These are phyloP conservation scores for Anthoceros angustus DNA, from an alignment of 225 moss, liverwort and hornwort genomes.

Conservation along the genomic window DNA sequence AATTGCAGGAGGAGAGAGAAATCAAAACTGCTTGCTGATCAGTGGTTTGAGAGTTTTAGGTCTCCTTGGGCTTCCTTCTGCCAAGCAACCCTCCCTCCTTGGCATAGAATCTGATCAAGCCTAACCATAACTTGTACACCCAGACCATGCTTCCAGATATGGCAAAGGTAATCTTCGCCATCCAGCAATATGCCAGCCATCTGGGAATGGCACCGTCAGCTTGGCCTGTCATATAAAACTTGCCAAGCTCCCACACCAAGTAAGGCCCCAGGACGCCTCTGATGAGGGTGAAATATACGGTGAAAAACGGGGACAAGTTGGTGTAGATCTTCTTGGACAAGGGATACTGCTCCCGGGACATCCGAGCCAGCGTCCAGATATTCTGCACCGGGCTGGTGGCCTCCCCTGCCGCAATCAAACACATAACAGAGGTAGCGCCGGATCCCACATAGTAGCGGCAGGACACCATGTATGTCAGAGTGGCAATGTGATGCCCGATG, in stretches of 20 bases:
- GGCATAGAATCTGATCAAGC: conserved; percentile 68
- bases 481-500: conserved; percentile 88
- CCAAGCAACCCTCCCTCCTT: conserved; percentile 11
- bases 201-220: conserved; percentile 81
- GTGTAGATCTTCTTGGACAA: conserved; percentile 55
- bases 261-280: conserved; percentile 83
- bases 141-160: conserved; percentile 83
- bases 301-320: conserved; percentile 74
- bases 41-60: neutral
- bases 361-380: conserved; percentile 72
- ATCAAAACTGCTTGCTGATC: neutral
- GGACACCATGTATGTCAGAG: conserved; percentile 89
- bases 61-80: neutral
- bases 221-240: conserved; percentile 53
- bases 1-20: neutral
- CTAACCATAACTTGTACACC: conserved; percentile 95
- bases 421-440: conserved; percentile 85
- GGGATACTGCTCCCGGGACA: conserved; percentile 57
- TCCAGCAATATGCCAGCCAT: conserved; percentile 89
- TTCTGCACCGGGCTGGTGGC: conserved; percentile 84
- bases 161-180: conserved; percentile 80
- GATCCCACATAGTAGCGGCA: conserved; percentile 48
- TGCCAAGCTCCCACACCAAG: conserved; percentile 55
- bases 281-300: conserved; percentile 64
- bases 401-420: conserved; percentile 82